These are phyloP conservation scores for Pittosporum tobira DNA, from an alignment of 129 eudicot species.

Conservation along the genomic window DNA sequence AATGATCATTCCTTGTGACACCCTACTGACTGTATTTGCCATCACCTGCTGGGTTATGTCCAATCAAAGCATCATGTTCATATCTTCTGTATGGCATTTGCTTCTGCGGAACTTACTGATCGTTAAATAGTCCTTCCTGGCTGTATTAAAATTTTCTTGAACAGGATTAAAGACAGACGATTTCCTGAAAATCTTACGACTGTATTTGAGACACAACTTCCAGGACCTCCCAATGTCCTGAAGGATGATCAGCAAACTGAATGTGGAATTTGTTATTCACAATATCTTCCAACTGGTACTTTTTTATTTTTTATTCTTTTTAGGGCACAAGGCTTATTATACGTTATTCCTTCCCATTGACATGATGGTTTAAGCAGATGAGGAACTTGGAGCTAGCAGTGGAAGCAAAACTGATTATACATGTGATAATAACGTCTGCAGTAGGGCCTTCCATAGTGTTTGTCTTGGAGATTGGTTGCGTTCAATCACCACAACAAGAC, in stretches of 20 bases:
- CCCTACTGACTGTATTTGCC: neutral
- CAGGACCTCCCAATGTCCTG: conserved; percentile 35
- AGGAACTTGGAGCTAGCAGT: conserved; percentile 68
- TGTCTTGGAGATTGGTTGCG: conserved; percentile 80
- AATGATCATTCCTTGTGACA: conserved; percentile 4
- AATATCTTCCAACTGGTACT: conserved; percentile 64
- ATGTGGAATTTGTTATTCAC: conserved; percentile 80
- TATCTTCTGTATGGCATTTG: neutral
- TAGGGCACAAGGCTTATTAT: neutral
- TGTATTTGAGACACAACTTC: conserved; percentile 48
- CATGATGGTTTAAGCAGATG: conserved; percentile 40
- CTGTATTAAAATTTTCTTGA: conserved; percentile 3
- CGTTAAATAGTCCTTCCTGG: neutral
- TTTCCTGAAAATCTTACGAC: conserved; percentile 53
- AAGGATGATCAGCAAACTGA: conserved; percentile 48
- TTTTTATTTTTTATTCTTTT: neutral
- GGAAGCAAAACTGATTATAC: conserved; percentile 62
- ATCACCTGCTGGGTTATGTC: neutral
- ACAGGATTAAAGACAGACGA: conserved; percentile 48
- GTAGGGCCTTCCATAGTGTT: conserved; percentile 60
- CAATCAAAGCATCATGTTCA: neutral
- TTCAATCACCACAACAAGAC: conserved; percentile 67
- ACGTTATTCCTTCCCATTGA: neutral
- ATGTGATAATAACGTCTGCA: conserved; percentile 64
- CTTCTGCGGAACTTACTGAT: neutral